A percentile compares a stretch with the other conserved stretches of the same genome.
Evolutionary conservation across 257 asterid species (phyloP).

Genomic region (Buddleja alternifolia): DNA sequence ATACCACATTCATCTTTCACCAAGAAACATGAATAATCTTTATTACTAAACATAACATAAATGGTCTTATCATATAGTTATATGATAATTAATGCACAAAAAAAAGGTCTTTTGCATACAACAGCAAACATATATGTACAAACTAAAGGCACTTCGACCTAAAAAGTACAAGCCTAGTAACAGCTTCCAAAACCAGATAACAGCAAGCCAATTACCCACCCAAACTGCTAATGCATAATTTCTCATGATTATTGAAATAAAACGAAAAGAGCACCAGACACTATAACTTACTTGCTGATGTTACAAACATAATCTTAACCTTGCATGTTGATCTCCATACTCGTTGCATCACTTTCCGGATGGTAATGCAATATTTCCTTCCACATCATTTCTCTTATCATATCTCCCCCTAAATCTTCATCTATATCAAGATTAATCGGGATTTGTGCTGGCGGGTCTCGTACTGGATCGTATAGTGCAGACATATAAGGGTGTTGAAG

Average conservation of each 20-base stretch:
- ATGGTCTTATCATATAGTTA: conserved; percentile 18
- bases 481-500: conserved; percentile 67
- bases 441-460: conserved; percentile 55
- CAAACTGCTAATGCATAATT: conserved; percentile 31
- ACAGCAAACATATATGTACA: conserved; percentile 37
- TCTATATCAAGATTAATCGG: conserved; percentile 55
- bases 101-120: conserved; percentile 9
- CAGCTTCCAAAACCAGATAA: conserved; percentile 15
- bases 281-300: conserved; percentile 1
- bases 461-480: conserved; percentile 47
- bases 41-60: not conserved
- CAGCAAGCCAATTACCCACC: conserved; percentile 24
- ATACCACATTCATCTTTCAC: too few species aligned
- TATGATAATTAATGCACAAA: conserved; percentile 11
- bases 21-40: not conserved
- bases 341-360: conserved; percentile 44
- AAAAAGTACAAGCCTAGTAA: conserved; percentile 12
- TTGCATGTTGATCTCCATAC: conserved; percentile 20
- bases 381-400: conserved; percentile 64
- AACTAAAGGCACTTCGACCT: conserved; percentile 14
- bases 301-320: conserved; percentile 6
- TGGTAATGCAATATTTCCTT: conserved; percentile 61
- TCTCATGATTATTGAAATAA: conserved; percentile 28
- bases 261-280: conserved; percentile 12
- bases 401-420: conserved; percentile 56